A percentile compares a stretch with the other conserved stretches of the same genome.
Evolutionary conservation across 2,329 filamentous ascomycete genomes (phyloP).

Genomic region (Sporothrix humicola): DNA sequence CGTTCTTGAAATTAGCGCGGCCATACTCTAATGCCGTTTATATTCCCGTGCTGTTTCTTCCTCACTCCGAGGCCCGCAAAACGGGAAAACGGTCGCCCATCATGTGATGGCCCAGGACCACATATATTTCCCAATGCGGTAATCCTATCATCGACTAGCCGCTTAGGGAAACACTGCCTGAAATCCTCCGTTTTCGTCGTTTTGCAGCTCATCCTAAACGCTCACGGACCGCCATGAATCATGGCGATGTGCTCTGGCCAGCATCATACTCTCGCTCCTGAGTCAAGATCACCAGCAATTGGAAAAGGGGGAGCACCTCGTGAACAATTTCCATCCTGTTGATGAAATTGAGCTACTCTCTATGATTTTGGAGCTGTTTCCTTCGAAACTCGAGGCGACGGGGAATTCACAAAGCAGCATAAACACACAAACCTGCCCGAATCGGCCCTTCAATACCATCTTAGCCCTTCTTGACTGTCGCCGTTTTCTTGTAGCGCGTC

Average conservation of each 20-base stretch:
- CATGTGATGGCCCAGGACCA: conserved; percentile 24
- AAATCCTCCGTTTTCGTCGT: not conserved
- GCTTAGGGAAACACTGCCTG: not conserved
- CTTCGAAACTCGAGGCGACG: too few relatives aligned
- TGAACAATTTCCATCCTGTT: too few relatives aligned
- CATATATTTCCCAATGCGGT: conserved; percentile 16
- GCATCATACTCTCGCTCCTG: not conserved
- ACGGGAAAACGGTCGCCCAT: conserved; percentile 22
- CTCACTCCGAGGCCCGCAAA: conserved; percentile 7
- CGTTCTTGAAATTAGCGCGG: not conserved
- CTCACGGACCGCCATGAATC: conserved; percentile 11
- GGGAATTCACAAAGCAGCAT: not conserved
- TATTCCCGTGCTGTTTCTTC: not conserved
- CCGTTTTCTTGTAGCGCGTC: conserved; percentile 17
- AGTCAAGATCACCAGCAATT: not conserved
- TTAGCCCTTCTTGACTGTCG: not conserved
- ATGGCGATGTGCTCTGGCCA: conserved; percentile 9
- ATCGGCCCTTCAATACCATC: not conserved
- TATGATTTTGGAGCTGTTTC: too few relatives aligned
- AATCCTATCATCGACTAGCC: not conserved
- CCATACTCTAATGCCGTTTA: not conserved
- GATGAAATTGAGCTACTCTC: too few relatives aligned
- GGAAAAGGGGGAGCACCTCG: not conserved
- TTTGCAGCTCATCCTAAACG: not conserved
- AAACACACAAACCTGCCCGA: conserved; percentile 1